Base-by-base conservation (phyloP, 1,284 basidiomycete species). In the Malassezia arunalokei region DNA sequence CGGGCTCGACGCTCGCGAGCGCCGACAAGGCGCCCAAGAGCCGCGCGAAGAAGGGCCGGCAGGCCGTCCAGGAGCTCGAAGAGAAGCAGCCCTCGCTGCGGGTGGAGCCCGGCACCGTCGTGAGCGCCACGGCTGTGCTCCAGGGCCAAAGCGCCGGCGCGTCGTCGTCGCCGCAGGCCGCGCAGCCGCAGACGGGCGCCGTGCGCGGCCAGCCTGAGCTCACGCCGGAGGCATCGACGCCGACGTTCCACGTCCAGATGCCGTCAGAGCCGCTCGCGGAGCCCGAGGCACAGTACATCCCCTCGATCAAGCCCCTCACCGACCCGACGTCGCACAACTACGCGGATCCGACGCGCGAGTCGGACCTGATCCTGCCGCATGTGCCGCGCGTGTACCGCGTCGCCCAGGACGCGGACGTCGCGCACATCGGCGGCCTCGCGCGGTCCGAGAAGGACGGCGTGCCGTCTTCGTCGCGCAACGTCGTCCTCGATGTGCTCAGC, bases 241-340 rank as follows among this genome's bases (percentile, higher is more conserved):
- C 50, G n/a, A 49, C 60, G 37, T 66, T 68, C 57, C 61, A 65
- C 51, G 31, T 68, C 27, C 54, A 57, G 46, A 60, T 69, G 31
- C 66, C 66, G 30, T 65, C 62, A 51, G 62, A 65, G 42, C 12
- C n/a, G 24, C 8, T 24, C 6, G 17, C 44, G 8, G 14, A 27
- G 40, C 44, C 54, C 48, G 59, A 29, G 58, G 58, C 45, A 44
- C 60, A 40, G 54, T 57, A 29, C 57, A 56, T 31, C 56, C 44
- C 51, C 9, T 17, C 28, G 24, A 47, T 51, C 54, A 29, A 15
- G n/a, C 24, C 42, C 12, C 43, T 47, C 35, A 37, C 29, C 28
- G 35, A 44, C 31, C 44, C 49, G 29, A 28, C 24, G 37, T 40
- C 17, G 17, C 39, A 51, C 54, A 45, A 27, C 41, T 27, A 17